Evolutionary conservation across 2,329 filamentous ascomycete species (phyloP).

Genomic region (Colletotrichum salicis): DNA sequence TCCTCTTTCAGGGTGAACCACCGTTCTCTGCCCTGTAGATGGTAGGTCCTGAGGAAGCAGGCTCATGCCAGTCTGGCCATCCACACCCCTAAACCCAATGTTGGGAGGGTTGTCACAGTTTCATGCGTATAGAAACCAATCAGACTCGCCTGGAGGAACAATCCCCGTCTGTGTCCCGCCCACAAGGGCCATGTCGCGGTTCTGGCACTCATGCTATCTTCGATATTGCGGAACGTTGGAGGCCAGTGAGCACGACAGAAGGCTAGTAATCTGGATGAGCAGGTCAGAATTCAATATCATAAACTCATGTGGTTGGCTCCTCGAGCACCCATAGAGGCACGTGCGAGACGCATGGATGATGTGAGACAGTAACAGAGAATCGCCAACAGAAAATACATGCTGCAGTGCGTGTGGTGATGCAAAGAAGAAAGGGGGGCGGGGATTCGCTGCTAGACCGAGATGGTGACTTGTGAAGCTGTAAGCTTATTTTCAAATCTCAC

Average conservation of each 20-base stretch:
- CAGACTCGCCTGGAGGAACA: conserved; percentile 2
- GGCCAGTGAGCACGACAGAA: background rate
- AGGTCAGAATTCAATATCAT: conserved; percentile 1
- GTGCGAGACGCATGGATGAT: conserved; percentile 31
- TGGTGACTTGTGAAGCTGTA: conserved; percentile 17
- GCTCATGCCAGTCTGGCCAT: conserved; percentile 21
- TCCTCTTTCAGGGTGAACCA: conserved; percentile 28
- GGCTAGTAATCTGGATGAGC: conserved; percentile 14
- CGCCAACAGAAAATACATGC: background rate
- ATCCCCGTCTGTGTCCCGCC: background rate
- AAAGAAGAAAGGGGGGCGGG: background rate
- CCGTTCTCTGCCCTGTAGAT: conserved; percentile 6
- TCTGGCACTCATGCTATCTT: conserved; percentile 7
- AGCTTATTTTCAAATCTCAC: conserved; percentile 30
- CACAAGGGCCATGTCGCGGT: conserved; percentile 22
- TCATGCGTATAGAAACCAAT: conserved; percentile 31
- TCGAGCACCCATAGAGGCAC: conserved; percentile 2
- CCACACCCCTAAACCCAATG: background rate
- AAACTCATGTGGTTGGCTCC: conserved; percentile 25
- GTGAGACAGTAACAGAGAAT: conserved; percentile 27
- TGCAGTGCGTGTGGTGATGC: conserved; percentile 2
- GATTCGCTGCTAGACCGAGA: conserved; percentile 5
- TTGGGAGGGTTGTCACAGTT: conserved; percentile 13
- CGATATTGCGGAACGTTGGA: background rate
- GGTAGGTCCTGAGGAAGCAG: conserved; percentile 4